phyloP scores from a whole-genome alignment of 129 eudicot genomes.

The sunflower (Helianthus annuus) region HanXRQr2.0-SUNRISE NC_035441.2:56852019-56852518 shows the following conservation, averaged over 20 bases:
- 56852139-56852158: constrained; percentile 49
- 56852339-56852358: neutral
- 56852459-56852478: too few species aligned
- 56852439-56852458: too few species aligned
- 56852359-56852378: neutral
- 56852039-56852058: constrained; percentile 37
- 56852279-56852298: constrained; percentile 12
- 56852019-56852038: constrained; percentile 55
- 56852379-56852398: neutral
- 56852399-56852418: neutral
- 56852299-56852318: neutral
- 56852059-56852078: constrained; percentile 53
- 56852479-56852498: too few species aligned
- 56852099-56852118: constrained; percentile 28
- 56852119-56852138: constrained; percentile 28
- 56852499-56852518: too few species aligned
- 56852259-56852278: neutral
- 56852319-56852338: constrained; percentile 8
- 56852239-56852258: neutral
- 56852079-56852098: constrained; percentile 39
- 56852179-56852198: constrained; percentile 58
- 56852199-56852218: constrained; percentile 25
- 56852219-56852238: neutral
- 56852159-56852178: constrained; percentile 61
- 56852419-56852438: too few species aligned